phyloP scores from a whole-genome alignment of 345 rosid genomes.

The Nephelium lappaceum region DNA sequence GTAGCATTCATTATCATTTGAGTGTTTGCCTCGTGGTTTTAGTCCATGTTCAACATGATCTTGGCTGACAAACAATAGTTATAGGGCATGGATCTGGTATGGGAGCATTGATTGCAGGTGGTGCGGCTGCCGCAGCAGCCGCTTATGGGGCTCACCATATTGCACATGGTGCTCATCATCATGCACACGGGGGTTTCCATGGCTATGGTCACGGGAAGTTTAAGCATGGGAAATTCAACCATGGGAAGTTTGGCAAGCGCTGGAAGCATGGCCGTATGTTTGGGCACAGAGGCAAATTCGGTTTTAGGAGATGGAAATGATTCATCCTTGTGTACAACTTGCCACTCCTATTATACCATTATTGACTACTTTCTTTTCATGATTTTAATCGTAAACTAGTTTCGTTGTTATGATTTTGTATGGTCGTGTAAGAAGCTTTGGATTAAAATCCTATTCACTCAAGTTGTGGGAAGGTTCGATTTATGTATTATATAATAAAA shows the following conservation, averaged over 20 bases:
- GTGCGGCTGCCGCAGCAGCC: constrained; percentile 70
- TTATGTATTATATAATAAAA: too few relatives aligned
- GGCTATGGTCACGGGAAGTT: constrained; percentile 78
- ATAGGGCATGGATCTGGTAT: constrained; percentile 53
- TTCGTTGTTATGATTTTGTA: neutral
- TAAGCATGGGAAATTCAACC: constrained; percentile 72
- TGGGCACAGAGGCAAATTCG: constrained; percentile 64
- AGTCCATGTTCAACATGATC: neutral
- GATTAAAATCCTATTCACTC: too few relatives aligned
- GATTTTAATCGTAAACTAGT: neutral
- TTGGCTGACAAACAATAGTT: constrained; percentile 9
- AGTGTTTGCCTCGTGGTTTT: neutral
- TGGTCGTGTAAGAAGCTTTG: too few relatives aligned
- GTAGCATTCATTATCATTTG: neutral
- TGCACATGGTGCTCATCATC: constrained; percentile 48
- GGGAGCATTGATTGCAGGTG: constrained; percentile 73
- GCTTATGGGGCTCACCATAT: constrained; percentile 72
- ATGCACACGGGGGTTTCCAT: constrained; percentile 34
- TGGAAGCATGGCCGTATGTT: constrained; percentile 63
- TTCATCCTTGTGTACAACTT: neutral
- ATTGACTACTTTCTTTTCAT: neutral
- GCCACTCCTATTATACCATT: too few relatives aligned
- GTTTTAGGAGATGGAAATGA: constrained; percentile 58
- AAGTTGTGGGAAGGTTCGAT: too few relatives aligned
- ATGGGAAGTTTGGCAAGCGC: constrained; percentile 66